Conservation (phyloP, 2,329 filamentous ascomycete genomes). For the Massarina eburnea region DNA sequence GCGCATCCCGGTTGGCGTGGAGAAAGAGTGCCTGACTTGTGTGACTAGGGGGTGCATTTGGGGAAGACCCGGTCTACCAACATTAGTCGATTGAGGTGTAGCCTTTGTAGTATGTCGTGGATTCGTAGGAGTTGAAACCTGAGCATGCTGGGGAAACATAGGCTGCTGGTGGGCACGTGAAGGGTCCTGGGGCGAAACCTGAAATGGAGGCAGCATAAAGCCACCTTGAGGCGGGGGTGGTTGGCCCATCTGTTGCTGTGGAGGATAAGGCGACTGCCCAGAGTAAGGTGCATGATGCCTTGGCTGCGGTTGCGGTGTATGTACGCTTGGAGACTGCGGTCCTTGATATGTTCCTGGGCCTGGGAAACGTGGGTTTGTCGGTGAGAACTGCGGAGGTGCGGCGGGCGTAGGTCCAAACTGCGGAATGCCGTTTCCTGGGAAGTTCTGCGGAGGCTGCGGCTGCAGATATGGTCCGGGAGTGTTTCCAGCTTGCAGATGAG, state of each 20-base stretch:
- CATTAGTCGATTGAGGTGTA: constrained; percentile 16
- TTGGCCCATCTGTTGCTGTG: constrained; percentile 36
- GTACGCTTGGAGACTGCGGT: constrained; percentile 36
- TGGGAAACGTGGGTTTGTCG: constrained; percentile 29
- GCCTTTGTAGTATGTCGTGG: constrained; percentile 15
- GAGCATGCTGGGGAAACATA: constrained; percentile 24
- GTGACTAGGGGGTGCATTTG: constrained; percentile 27
- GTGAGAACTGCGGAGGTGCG: constrained; percentile 32
- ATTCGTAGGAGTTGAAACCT: constrained; percentile 31
- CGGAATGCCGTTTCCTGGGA: constrained; percentile 23
- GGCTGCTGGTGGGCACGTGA: constrained; percentile 40
- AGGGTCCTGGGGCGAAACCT: constrained; percentile 49
- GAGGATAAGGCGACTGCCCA: constrained; percentile 34
- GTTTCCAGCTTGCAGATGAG: constrained; percentile 39
- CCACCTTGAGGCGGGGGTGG: constrained; percentile 47
- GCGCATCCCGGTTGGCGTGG: constrained; percentile 26
- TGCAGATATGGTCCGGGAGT: constrained; percentile 39
- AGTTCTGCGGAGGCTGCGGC: constrained; percentile 26
- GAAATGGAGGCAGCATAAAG: constrained; percentile 52
- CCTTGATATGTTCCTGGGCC: constrained; percentile 21
- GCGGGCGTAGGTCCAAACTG: constrained; percentile 28
- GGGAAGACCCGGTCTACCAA: constrained; percentile 17
- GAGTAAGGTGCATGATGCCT: constrained; percentile 36
- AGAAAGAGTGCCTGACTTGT: constrained; percentile 26
- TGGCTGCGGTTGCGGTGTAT: constrained; percentile 26